Base-by-base conservation (phyloP, 371 early-diverging fungal species). In the Mucor lusitanicus region DNA sequence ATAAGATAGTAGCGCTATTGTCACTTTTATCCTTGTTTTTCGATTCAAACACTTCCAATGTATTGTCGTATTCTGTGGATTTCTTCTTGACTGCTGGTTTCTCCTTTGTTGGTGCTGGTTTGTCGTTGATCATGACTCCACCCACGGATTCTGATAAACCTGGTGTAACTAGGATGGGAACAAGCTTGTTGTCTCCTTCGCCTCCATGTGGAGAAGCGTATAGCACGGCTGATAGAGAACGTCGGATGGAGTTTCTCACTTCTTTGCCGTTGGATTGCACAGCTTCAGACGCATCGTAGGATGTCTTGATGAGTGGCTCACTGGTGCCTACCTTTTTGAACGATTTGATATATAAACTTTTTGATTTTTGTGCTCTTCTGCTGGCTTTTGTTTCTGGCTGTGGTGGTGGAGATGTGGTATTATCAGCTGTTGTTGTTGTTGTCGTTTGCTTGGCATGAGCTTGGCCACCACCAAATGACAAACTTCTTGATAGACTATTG, bases 11-110 rank as follows among this genome's bases (percentile, higher is more conserved):
- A 23, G 66, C 35, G 6, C 46, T 19, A 4, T 64, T 58, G 13
- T 44, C 39, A 2, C 32, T 48, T 4, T 39, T 11, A 25, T 39
- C 32, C 4, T 63, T 50, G 4, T 69, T 46, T 42, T 66, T 60
- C 17, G 54, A 37, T 44, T 64, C 17, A 59, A 74, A 70, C 19
- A 76, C 53, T 42, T 71, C 77, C 21, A 80, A 27, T 21, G 72
- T 75, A 58, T 80, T 77, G 25, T 80, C 81, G 33, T 80, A 80
- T 61, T 80, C 81, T 1, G 76, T 67, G 13, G 70, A 23, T 19
- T 69, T 64, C 37, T 65, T 64, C 15, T 68, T 71, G 17, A 28
- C 37, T 8, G 39, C 21, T 61, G 21, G 40, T n/a, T 28, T 53
- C 33, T 63, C 50, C 21, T 46, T 57, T 28, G 32, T 9, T 54